Evolutionary conservation across 306 rosid species (phyloP).

Genomic region (Phaseolus lunatus): DNA sequence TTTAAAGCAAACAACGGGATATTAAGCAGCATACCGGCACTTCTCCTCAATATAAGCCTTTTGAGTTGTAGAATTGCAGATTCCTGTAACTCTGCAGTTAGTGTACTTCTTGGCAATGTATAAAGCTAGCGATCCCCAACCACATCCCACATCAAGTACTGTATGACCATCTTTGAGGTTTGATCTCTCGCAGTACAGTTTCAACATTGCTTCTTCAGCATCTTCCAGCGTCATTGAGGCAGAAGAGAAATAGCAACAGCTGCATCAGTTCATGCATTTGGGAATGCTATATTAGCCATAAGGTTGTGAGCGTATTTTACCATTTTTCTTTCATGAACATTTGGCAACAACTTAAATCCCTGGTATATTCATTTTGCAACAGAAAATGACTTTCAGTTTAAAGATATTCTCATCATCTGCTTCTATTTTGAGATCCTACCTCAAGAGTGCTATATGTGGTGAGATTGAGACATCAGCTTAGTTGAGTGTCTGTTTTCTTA

Average conservation of each 20-base stretch:
- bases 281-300: conserved; percentile 16
- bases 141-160: conserved; percentile 92
- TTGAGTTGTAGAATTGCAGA: conserved; percentile 87
- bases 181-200: conserved; percentile 75
- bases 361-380: neutral
- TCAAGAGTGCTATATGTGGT: neutral
- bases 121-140: conserved; percentile 89
- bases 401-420: neutral
- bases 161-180: conserved; percentile 71
- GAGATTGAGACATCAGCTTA: neutral
- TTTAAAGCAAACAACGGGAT: conserved; percentile 21
- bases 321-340: neutral
- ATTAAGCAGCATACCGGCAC: conserved; percentile 55
- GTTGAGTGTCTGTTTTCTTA: neutral
- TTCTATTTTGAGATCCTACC: neutral
- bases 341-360: neutral
- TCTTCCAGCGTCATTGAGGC: conserved; percentile 72
- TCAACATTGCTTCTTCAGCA: conserved; percentile 87
- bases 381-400: neutral
- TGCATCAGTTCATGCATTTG: conserved; percentile 48
- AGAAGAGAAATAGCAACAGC: conserved; percentile 80
- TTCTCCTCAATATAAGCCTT: conserved; percentile 72
- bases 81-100: conserved; percentile 83
- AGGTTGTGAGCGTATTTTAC: neutral
- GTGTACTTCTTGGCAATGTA: conserved; percentile 75